phyloP scores from a whole-genome alignment of 2,329 filamentous ascomycete species.

The Xylaria sp. region DNA sequence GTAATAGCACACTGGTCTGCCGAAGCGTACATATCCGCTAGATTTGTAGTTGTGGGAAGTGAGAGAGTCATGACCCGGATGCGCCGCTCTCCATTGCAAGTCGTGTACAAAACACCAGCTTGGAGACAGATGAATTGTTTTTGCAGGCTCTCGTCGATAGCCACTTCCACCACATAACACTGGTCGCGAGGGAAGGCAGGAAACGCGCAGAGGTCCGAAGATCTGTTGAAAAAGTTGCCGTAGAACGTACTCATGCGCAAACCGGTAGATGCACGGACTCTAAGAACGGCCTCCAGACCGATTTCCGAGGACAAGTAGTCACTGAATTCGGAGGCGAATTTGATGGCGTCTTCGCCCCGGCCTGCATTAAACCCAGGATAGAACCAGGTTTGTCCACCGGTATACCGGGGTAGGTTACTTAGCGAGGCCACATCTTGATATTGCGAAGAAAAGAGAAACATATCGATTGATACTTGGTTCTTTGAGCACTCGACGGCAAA shows the following conservation, averaged over 20 bases:
- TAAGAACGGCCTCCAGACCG: constrained; percentile 91
- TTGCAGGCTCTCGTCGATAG: constrained; percentile 91
- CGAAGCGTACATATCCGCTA: constrained; percentile 91
- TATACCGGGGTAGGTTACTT: constrained; percentile 94
- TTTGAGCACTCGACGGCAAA: constrained; percentile 99
- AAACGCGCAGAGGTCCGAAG: constrained; percentile 96
- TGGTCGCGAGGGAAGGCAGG: constrained; percentile 97
- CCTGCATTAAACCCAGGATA: constrained; percentile 98
- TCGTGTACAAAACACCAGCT: constrained; percentile 93
- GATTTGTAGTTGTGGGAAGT: constrained; percentile 86
- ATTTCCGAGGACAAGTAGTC: constrained; percentile 97
- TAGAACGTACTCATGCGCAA: constrained; percentile 98
- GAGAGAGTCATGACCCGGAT: constrained; percentile 94
- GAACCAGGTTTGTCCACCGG: constrained; percentile 97
- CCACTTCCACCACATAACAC: constrained; percentile 96
- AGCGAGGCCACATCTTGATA: constrained; percentile 98
- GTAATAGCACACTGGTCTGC: constrained; percentile 94
- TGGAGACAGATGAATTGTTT: constrained; percentile 94
- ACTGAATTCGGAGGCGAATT: constrained; percentile 95
- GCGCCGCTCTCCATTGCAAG: constrained; percentile 93
- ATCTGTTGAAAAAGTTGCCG: constrained; percentile 99
- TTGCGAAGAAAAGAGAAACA: constrained; percentile 95
- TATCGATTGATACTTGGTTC: constrained; percentile 97
- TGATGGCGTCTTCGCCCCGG: constrained; percentile 92
- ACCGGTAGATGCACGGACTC: constrained; percentile 92